These are phyloP conservation scores for Rhipidocladum racemiflorum DNA, from an alignment of 176 grass and related monocot species.

Conservation along the genomic window DNA sequence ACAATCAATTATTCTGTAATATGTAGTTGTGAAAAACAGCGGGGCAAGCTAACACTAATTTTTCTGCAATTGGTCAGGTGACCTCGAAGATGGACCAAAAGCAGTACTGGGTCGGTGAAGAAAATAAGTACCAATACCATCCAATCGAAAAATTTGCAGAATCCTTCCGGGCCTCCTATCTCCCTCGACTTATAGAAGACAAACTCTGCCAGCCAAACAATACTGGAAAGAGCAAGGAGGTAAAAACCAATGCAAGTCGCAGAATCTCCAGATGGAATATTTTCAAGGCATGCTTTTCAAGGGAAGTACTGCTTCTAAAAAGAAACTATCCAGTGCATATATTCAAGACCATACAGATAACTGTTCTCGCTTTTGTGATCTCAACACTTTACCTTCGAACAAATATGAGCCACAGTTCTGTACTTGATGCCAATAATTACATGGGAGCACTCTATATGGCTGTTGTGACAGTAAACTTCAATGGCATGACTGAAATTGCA, in stretches of 20 bases:
- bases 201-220: conserved; percentile 35
- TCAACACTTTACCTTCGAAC: conserved; percentile 76
- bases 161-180: conserved; percentile 48
- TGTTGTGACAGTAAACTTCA: conserved; percentile 77
- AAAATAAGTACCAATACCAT: conserved; percentile 63
- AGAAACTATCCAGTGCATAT: conserved; percentile 86
- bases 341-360: conserved; percentile 89
- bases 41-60: neutral
- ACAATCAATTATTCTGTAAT: conserved; percentile 3
- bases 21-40: conserved; percentile 16
- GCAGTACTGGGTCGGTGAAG: conserved; percentile 75
- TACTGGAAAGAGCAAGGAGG: conserved; percentile 30
- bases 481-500: conserved; percentile 90
- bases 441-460: conserved; percentile 66
- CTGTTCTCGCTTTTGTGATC: conserved; percentile 69
- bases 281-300: conserved; percentile 90
- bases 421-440: conserved; percentile 79
- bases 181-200: conserved; percentile 29
- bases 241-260: conserved; percentile 40
- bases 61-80: conserved; percentile 49
- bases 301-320: conserved; percentile 74
- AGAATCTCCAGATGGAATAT: conserved; percentile 70
- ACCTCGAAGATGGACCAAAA: conserved; percentile 80
- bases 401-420: conserved; percentile 62
- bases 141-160: conserved; percentile 56